These are phyloP conservation scores for Xerocomus potaroensis DNA, from an alignment of 768 basidiomycete genomes.

Conservation along the genomic window DNA sequence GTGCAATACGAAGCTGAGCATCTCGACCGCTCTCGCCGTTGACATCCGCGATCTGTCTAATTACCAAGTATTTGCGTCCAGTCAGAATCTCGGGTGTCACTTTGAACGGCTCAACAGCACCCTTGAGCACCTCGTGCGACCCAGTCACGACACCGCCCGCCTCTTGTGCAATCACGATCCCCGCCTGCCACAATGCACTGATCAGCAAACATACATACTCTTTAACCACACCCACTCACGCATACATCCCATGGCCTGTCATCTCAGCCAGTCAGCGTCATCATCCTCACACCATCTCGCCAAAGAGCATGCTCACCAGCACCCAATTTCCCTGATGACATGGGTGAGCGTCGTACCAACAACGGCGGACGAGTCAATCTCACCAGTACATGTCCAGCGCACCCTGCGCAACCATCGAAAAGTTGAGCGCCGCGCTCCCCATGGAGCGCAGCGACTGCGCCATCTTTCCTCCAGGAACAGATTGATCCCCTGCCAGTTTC, in stretches of 20 bases:
- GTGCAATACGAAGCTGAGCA: constrained; percentile 75
- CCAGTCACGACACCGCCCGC: constrained; percentile 82
- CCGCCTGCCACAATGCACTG: constrained; percentile 60
- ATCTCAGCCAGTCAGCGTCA: not conserved
- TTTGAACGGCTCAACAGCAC: constrained; percentile 44
- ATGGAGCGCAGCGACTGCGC: constrained; percentile 77
- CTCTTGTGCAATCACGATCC: constrained; percentile 86
- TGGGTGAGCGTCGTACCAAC: not conserved
- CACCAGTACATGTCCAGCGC: constrained; percentile 86
- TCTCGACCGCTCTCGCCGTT: constrained; percentile 60
- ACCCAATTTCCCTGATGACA: constrained; percentile 69
- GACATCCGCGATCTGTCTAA: constrained; percentile 64
- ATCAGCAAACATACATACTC: not conserved
- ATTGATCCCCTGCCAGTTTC: constrained; percentile 69
- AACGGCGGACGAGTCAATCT: constrained; percentile 19
- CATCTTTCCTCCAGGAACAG: constrained; percentile 72
- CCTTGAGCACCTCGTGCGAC: constrained; percentile 44
- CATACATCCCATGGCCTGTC: constrained; percentile 82
- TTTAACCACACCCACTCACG: constrained; percentile 32
- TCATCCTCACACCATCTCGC: not conserved
- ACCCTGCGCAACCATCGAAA: constrained; percentile 82
- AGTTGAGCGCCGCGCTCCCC: constrained; percentile 84
- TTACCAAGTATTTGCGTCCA: constrained; percentile 78
- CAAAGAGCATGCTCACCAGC: constrained; percentile 41
- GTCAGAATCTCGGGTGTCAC: constrained; percentile 67